These are phyloP conservation scores for Corymbia calophylla DNA, from an alignment of 441 rosid genomes.

Conservation along the genomic window DNA sequence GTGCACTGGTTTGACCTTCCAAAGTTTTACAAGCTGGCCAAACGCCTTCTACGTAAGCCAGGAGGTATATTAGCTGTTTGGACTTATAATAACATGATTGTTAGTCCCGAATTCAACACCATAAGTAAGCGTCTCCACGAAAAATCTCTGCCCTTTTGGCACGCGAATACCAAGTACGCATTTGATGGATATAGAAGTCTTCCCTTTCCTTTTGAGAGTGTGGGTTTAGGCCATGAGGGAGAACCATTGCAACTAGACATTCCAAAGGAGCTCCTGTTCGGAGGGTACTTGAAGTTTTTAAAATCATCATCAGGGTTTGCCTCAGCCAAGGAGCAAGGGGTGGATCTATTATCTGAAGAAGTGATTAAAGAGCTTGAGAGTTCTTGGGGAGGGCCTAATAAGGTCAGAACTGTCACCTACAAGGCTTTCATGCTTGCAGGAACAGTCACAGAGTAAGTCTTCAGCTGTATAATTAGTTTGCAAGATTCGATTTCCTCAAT, in stretches of 20 bases:
- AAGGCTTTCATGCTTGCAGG: conserved; percentile 66
- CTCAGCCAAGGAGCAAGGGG: conserved; percentile 46
- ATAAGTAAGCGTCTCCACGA: conserved; percentile 29
- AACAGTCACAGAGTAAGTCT: conserved; percentile 13
- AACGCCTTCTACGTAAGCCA: conserved; percentile 46
- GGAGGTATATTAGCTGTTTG: conserved; percentile 63
- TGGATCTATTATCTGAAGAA: conserved; percentile 38
- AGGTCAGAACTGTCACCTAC: conserved; percentile 30
- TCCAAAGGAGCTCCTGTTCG: conserved; percentile 36
- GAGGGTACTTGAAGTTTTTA: conserved; percentile 34
- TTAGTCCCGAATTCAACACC: conserved; percentile 37
- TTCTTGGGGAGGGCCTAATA: conserved; percentile 50
- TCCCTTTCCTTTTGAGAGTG: conserved; percentile 53
- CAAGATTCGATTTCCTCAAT: background rate
- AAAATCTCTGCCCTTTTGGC: conserved; percentile 33
- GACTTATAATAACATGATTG: conserved; percentile 40
- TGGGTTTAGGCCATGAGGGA: conserved; percentile 53
- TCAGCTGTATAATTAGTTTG: background rate
- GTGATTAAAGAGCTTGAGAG: conserved; percentile 39
- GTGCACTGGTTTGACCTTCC: conserved; percentile 67
- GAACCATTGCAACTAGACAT: conserved; percentile 37
- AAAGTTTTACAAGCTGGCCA: conserved; percentile 38
- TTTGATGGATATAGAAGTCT: conserved; percentile 32
- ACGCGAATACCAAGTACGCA: conserved; percentile 10
- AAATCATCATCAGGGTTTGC: conserved; percentile 46